Evolutionary conservation across 768 basidiomycete species (phyloP), one percentile per base, ranked within the genome.

Genomic region (Trametes punicea): DNA sequence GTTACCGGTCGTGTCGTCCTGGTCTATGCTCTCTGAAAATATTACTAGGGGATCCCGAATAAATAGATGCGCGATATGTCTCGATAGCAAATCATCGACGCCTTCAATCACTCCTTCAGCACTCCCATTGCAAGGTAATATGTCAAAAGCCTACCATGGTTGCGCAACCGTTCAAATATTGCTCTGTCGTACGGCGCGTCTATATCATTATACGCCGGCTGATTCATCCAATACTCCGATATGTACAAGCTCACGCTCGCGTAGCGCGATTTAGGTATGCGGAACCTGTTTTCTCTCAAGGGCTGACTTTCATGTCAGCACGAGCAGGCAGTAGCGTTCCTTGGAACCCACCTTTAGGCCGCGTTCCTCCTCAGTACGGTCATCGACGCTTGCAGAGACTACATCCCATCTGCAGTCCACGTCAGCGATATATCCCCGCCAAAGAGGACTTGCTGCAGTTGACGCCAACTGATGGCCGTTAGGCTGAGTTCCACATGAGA

Each of bases 321-420:
- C 31, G 62, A 62, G 47, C 34, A 10, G 26, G n/a, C 47, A 42
- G 5, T 41, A 47, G 48, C 49, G 51, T 29, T 40, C 49, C 26
- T 31, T 27, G 41, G 29, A 51, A 59, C 56, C 54, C 55, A 90
- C 92, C 81, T 88, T 90, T 57, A 88, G 60, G 5, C 95, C 95
- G 54, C 96, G 84, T 71, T 99, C 97, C 69, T 98, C 96, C 60
- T 88, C 84, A 13, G 94, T 98, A 47, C 97, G 84, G 72, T 98
- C 96, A 66, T 99, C 97, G 0, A 99, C 96, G 65, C 92, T 93
- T n/a, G 90, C 97, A 9, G 97, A 90, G 61, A 99, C 97, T 9
- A 99, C 97, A 65, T 98, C 92, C 97, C 97, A 99, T 39, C 97
- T 84, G 66, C 92, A 97, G 74, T 99, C 97, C 5, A 98, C 95